Percentiles rank a stretch among this genome's conserved stretches.
These are phyloP conservation scores for Suillus alpinus DNA, from an alignment of 768 basidiomycete species.

Conservation along the genomic window DNA sequence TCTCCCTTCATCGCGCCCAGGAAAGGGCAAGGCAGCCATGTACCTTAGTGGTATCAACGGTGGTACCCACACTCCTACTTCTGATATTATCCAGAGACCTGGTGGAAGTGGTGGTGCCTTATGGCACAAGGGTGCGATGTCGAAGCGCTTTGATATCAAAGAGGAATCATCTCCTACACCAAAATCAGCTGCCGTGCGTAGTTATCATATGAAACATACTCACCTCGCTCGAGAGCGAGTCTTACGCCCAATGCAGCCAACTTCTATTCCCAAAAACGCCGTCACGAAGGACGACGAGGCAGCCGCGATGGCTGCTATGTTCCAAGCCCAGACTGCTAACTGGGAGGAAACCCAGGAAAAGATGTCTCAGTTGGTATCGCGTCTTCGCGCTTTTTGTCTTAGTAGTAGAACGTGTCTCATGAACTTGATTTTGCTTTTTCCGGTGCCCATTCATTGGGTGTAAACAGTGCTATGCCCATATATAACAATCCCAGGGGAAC, in stretches of 20 bases:
- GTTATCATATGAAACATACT: constrained; percentile 22
- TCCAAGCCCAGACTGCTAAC: constrained; percentile 87
- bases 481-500: constrained; percentile 67
- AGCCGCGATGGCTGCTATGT: constrained; percentile 98
- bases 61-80: constrained; percentile 40
- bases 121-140: constrained; percentile 78
- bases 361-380: constrained; percentile 96
- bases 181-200: constrained; percentile 32
- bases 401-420: constrained; percentile 77
- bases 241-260: constrained; percentile 34
- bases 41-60: constrained; percentile 57
- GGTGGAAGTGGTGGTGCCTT: constrained; percentile 32
- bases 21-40: constrained; percentile 78
- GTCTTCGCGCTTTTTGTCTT: constrained; percentile 50
- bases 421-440: constrained; percentile 49
- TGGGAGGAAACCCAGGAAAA: constrained; percentile 99
- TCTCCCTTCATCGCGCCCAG: constrained; percentile 75
- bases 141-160: constrained; percentile 86
- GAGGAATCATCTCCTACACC: constrained; percentile 48
- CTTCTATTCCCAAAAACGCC: constrained; percentile 37
- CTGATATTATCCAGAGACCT: constrained; percentile 43
- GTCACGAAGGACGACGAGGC: constrained; percentile 77
- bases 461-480: constrained; percentile 62
- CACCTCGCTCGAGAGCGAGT: constrained; percentile 22
- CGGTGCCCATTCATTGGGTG: constrained; percentile 21